Conservation (phyloP, 2,329 filamentous ascomycete genomes). For the Aspergillus uvarum region DNA sequence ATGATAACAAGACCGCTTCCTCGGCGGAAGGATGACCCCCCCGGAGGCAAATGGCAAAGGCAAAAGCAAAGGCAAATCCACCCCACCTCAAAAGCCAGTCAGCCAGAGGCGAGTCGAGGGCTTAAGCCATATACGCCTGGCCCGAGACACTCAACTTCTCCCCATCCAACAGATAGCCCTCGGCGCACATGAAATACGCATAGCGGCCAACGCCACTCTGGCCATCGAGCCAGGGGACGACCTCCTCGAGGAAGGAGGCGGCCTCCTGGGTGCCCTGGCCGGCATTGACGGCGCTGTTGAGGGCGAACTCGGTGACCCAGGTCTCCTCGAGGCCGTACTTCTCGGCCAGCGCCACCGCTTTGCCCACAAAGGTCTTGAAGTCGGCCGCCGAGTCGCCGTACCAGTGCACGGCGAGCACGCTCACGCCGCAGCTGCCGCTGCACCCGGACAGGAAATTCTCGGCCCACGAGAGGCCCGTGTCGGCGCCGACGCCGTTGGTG, state of each 20-base stretch:
- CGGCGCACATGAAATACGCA: conserved; percentile 42
- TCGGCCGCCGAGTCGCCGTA: conserved; percentile 37
- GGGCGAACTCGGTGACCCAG: conserved; percentile 50
- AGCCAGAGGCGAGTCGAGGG: no score
- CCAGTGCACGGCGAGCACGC: conserved; percentile 48
- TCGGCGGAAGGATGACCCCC: no score
- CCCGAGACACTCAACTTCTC: conserved; percentile 30
- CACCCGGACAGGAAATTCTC: conserved; percentile 41
- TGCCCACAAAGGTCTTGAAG: conserved; percentile 40
- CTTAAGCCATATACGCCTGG: conserved; percentile 26
- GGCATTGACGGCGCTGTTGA: conserved; percentile 29
- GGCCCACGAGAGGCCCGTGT: conserved; percentile 44
- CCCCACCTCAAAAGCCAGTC: neutral
- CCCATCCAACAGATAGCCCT: conserved; percentile 34
- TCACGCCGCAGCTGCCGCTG: conserved; percentile 37
- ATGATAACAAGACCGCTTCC: neutral
- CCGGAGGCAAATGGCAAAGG: no score
- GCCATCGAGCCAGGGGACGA: conserved; percentile 41
- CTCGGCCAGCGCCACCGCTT: conserved; percentile 36
- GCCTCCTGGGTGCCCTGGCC: conserved; percentile 24
- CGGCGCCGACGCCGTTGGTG: conserved; percentile 36
- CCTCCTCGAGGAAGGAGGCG: conserved; percentile 38
- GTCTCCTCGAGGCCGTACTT: conserved; percentile 39
- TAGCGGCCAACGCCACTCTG: conserved; percentile 42
- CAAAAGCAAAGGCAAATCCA: neutral